Percentiles rank a stretch among this genome's conserved stretches.
These are phyloP conservation scores for Morella rubra DNA, from an alignment of 306 rosid species.

Conservation along the genomic window DNA sequence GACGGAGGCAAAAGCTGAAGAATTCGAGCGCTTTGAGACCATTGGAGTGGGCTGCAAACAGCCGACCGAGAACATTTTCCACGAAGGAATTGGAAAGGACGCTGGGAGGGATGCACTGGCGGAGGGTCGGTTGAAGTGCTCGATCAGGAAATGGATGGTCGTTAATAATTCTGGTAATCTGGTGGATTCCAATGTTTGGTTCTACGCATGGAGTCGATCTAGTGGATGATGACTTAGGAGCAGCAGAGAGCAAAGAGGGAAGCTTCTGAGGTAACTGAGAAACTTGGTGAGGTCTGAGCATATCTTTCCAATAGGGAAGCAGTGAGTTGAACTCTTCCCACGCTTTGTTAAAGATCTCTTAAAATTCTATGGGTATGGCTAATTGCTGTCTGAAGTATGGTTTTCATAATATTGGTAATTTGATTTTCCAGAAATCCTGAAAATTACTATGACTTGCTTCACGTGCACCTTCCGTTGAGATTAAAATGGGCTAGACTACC, in stretches of 20 bases:
- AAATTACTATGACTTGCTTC: too few species aligned
- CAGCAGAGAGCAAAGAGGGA: constrained; percentile 14
- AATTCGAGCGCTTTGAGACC: constrained; percentile 88
- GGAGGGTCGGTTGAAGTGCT: constrained; percentile 68
- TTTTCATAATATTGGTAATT: too few species aligned
- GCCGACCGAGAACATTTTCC: constrained; percentile 56
- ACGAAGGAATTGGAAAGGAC: constrained; percentile 44
- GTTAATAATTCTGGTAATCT: constrained; percentile 58
- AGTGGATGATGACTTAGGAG: constrained; percentile 23
- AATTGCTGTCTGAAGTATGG: too few species aligned
- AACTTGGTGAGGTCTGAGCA: constrained; percentile 9
- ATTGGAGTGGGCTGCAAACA: constrained; percentile 78
- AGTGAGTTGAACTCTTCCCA: too few species aligned
- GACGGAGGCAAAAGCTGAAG: constrained; percentile 52
- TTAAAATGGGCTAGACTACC: too few species aligned
- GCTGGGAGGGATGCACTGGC: constrained; percentile 47
- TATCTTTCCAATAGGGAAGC: too few species aligned
- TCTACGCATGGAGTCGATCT: constrained; percentile 9
- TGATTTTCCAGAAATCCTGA: too few species aligned
- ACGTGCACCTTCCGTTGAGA: too few species aligned
- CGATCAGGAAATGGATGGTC: constrained; percentile 72
- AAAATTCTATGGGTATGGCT: too few species aligned
- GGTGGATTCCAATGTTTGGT: constrained; percentile 36
- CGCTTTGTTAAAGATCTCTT: too few species aligned
- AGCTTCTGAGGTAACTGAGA: constrained; percentile 25